phyloP scores from a whole-genome alignment of 345 rosid genomes.

The Camelina hispida region DNA sequence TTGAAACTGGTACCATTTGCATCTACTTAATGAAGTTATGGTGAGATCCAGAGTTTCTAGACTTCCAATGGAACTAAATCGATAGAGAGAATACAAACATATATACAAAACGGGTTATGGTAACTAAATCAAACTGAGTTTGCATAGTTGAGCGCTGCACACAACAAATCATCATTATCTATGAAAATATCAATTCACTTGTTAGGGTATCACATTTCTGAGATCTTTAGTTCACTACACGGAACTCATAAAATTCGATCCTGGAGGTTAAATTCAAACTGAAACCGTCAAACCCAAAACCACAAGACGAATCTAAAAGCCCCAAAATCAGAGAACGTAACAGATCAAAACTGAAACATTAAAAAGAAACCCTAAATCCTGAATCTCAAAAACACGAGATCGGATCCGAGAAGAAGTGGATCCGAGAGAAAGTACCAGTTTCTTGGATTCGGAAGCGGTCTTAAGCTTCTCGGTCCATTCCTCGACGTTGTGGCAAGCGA shows the following conservation, averaged over 20 bases:
- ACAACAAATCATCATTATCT: too few species aligned
- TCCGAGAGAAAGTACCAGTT: slow-evolving; percentile 47
- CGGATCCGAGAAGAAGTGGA: not conserved
- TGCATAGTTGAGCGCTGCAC: too few species aligned
- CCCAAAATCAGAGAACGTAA: too few species aligned
- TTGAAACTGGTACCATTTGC: not conserved
- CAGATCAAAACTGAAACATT: not conserved
- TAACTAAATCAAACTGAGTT: too few species aligned
- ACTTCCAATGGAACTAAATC: not conserved
- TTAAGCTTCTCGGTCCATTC: slow-evolving; percentile 54
- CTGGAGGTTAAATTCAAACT: not conserved
- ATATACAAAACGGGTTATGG: too few species aligned
- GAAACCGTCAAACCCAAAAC: not conserved
- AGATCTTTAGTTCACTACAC: slow-evolving; percentile 2
- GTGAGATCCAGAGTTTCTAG: not conserved
- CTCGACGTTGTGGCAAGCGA: slow-evolving; percentile 53
- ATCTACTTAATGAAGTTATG: not conserved
- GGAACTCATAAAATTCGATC: not conserved
- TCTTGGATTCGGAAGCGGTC: slow-evolving; percentile 52
- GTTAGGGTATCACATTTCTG: not conserved
- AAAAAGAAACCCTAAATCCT: not conserved
- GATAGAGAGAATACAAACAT: too few species aligned
- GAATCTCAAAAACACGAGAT: not conserved
- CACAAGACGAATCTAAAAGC: not conserved
- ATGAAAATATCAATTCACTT: too few species aligned